Evolutionary conservation across 352 stramenopile species (phyloP), one percentile per base, ranked within the genome.

Genomic region (Pythium pyrilobum): DNA sequence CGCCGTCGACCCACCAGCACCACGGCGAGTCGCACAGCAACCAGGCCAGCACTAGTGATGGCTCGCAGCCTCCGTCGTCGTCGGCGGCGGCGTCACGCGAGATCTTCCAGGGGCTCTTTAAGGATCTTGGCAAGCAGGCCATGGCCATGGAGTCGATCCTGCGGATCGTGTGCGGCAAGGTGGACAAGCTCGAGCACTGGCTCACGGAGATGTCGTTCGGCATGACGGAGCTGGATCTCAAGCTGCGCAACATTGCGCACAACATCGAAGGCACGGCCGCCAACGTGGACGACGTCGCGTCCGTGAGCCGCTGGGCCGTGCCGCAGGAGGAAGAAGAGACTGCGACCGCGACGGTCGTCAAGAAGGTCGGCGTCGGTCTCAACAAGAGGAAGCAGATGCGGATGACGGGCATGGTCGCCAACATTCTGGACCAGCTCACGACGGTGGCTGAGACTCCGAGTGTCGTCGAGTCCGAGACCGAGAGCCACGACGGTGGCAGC

Each of bases 181-280:
- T 89, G 33, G 77, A 91, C 61, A 82, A 80, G 28, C 69, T 91
- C 52, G 80, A 91, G 60, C 59, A 65, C 21, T 91, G 77, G 77
- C 57, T 91, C 25, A 87, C 73, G 7, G 76, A 86, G 15, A 78
- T 91, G 38, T 83, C 72, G 53, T 87, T 76, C 18, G 77, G 80
- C 2, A 87, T 91, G 71, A 83, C 72, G 2, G 80, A 91, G 48
- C 54, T 91, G 23, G 80, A 91, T 60, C 62, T 80, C 18, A 81
- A 88, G 52, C 62, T 91, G 31, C 67, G 78, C 21, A 91, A 86
- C 33, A 91, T 91, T 24, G 80, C 80, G 9, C 80, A 91, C 54
- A 91, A 89, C 52, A 91, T 89, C 31, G 80, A 91, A 45, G 80
- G 80, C n/a, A 85, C 74, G 12, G 63, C 72, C 4, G 73, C 75